These are phyloP conservation scores for Globisporangium ultimum DNA, from an alignment of 352 stramenopile species.

Conservation along the genomic window DNA sequence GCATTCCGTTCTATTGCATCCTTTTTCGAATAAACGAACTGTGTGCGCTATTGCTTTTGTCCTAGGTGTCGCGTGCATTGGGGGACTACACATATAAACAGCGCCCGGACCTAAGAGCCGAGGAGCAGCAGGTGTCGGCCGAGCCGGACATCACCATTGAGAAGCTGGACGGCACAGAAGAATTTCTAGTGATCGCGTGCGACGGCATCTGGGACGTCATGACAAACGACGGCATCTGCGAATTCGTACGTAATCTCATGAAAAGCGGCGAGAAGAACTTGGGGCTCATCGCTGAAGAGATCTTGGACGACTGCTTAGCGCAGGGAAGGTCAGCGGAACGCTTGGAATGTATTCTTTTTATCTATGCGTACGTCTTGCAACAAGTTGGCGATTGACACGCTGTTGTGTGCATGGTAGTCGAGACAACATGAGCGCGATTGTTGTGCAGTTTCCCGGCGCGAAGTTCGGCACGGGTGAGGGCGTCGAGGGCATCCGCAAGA, in stretches of 20 bases:
- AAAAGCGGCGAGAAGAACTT: conserved; percentile 61
- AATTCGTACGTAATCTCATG: conserved; percentile 81
- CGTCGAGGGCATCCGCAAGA: conserved; percentile 52
- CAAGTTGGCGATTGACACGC: conserved; percentile 1
- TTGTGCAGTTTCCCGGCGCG: conserved; percentile 72
- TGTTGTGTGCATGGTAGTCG: conserved; percentile 25
- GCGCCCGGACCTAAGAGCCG: conserved; percentile 39
- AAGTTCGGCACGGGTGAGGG: conserved; percentile 63
- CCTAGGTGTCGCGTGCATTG: conserved; percentile 66
- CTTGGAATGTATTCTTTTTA: no score
- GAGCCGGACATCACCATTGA: conserved; percentile 89
- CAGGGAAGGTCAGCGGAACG: conserved; percentile 47
- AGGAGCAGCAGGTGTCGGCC: conserved; percentile 79
- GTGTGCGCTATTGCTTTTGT: conserved; percentile 16
- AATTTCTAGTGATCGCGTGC: conserved; percentile 91
- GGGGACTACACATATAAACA: conserved; percentile 85
- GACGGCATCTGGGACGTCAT: conserved; percentile 95
- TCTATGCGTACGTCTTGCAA: not conserved
- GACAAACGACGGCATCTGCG: conserved; percentile 85
- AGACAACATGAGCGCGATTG: conserved; percentile 85
- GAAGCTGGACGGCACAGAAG: conserved; percentile 71
- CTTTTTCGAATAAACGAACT: not conserved
- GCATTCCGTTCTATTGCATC: not conserved
- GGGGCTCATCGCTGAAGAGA: conserved; percentile 75
- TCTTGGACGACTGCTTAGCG: conserved; percentile 72